Conservation (phyloP, 306 rosid genomes). For the Aeschynomene evenia region DNA sequence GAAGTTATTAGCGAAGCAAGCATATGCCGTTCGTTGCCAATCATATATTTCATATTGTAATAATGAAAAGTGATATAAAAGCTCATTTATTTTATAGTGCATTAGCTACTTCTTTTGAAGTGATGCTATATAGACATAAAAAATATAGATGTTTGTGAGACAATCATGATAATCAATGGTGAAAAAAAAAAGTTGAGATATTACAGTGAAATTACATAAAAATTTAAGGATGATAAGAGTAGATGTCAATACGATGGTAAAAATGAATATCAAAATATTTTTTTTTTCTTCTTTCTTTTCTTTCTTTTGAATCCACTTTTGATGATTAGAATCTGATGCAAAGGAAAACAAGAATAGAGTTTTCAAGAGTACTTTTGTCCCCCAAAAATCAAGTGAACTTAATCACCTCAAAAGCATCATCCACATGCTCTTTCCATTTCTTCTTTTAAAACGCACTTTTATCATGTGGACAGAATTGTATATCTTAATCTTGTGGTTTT, state of each 20-base stretch:
- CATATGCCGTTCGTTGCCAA: not conserved
- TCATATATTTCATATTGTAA: not conserved
- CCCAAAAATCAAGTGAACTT: too few relatives aligned
- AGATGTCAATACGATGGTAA: too few relatives aligned
- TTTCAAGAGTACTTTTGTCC: not conserved
- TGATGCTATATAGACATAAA: too few relatives aligned
- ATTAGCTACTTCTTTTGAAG: not conserved
- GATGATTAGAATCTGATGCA: slow-evolving; percentile 2
- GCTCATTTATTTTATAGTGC: not conserved
- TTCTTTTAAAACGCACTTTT: not conserved
- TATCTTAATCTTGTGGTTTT: not conserved
- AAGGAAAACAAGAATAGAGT: not conserved
- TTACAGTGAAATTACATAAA: too few relatives aligned
- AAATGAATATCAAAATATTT: too few relatives aligned
- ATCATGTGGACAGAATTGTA: not conserved
- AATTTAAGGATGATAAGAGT: too few relatives aligned
- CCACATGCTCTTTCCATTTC: not conserved
- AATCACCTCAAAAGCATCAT: not conserved
- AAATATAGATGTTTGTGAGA: too few relatives aligned
- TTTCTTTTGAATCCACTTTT: slow-evolving; percentile 3
- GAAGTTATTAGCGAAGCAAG: not conserved
- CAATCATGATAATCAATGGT: too few relatives aligned
- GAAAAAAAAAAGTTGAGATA: too few relatives aligned
- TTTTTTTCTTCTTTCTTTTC: too few relatives aligned
- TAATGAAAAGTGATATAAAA: not conserved